Evolutionary conservation across 805 yeast genomes (phyloP).

Genomic region (Lachancea nothofagi): DNA sequence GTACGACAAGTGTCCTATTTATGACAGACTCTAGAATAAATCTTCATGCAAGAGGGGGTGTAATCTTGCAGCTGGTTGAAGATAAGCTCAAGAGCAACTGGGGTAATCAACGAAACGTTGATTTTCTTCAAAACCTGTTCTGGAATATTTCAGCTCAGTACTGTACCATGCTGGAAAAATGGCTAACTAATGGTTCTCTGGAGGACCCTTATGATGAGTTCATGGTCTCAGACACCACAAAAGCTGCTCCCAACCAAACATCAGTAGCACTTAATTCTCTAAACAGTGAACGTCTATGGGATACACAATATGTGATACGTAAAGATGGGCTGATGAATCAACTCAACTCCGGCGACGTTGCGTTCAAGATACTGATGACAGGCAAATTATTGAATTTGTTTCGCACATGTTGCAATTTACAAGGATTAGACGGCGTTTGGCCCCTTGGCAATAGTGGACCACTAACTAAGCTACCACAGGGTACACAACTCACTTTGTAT

Average conservation of each 20-base stretch:
- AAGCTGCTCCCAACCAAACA: constrained; percentile 9
- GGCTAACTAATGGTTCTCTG: constrained; percentile 72
- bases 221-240: constrained; percentile 46
- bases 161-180: constrained; percentile 60
- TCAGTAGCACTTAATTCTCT: constrained; percentile 13
- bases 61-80: constrained; percentile 58
- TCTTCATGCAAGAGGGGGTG: constrained; percentile 70
- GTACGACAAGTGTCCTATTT: constrained; percentile 32
- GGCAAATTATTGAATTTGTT: constrained; percentile 78
- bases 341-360: constrained; percentile 47
- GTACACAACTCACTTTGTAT: constrained; percentile 46
- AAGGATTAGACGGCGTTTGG: background rate
- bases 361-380: constrained; percentile 64
- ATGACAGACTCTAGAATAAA: constrained; percentile 48
- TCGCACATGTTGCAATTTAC: constrained; percentile 29
- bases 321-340: constrained; percentile 71
- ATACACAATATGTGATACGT: constrained; percentile 65
- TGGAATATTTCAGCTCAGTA: constrained; percentile 58
- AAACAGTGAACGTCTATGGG: constrained; percentile 62
- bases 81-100: constrained; percentile 47
- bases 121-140: constrained; percentile 48
- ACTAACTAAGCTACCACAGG: constrained; percentile 19
- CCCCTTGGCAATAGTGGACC: background rate
- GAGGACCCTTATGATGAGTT: constrained; percentile 82
- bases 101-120: constrained; percentile 57